Conservation (phyloP, 2,329 filamentous ascomycete species). For the Ophiostoma novo-ulmi region DNA sequence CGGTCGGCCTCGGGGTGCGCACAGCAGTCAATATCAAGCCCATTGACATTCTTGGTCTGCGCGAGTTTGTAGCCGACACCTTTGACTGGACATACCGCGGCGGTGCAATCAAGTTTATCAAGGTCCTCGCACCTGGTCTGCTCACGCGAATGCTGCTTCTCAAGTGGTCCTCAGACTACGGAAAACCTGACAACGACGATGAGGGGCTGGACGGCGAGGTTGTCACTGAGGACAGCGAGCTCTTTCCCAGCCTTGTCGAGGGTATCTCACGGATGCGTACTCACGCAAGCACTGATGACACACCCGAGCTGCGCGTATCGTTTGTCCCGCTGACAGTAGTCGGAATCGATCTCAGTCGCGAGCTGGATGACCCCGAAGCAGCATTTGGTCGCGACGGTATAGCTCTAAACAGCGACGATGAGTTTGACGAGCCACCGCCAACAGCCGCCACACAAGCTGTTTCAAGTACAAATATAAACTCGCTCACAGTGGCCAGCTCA, state of each 20-base stretch:
- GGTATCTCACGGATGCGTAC: slow-evolving; percentile 62
- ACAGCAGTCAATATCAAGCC: slow-evolving; percentile 34
- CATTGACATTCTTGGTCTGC: slow-evolving; percentile 61
- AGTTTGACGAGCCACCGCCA: slow-evolving; percentile 41
- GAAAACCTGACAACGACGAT: slow-evolving; percentile 27
- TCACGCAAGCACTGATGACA: slow-evolving; percentile 69
- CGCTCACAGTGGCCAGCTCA: slow-evolving; percentile 20
- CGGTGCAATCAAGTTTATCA: slow-evolving; percentile 80
- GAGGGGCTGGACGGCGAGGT: slow-evolving; percentile 1
- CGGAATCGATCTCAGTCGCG: slow-evolving; percentile 66
- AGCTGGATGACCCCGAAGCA: slow-evolving; percentile 46
- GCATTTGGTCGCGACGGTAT: slow-evolving; percentile 48
- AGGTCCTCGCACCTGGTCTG: slow-evolving; percentile 70
- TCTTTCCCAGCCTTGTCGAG: slow-evolving; percentile 47
- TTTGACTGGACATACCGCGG: slow-evolving; percentile 80
- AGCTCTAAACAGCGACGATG: slow-evolving; percentile 62
- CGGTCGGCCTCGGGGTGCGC: not conserved
- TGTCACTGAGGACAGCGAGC: not conserved
- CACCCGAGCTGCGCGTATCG: slow-evolving; percentile 71
- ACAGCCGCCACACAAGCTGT: slow-evolving; percentile 15
- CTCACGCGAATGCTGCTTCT: slow-evolving; percentile 52
- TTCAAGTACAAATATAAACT: not conserved
- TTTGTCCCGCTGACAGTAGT: slow-evolving; percentile 74
- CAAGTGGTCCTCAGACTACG: slow-evolving; percentile 11
- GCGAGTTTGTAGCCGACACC: slow-evolving; percentile 68